Percentiles rank a stretch among this genome's conserved stretches.
These are phyloP conservation scores for Przewalskia tangutica DNA, from an alignment of 257 asterid genomes.

Conservation along the genomic window DNA sequence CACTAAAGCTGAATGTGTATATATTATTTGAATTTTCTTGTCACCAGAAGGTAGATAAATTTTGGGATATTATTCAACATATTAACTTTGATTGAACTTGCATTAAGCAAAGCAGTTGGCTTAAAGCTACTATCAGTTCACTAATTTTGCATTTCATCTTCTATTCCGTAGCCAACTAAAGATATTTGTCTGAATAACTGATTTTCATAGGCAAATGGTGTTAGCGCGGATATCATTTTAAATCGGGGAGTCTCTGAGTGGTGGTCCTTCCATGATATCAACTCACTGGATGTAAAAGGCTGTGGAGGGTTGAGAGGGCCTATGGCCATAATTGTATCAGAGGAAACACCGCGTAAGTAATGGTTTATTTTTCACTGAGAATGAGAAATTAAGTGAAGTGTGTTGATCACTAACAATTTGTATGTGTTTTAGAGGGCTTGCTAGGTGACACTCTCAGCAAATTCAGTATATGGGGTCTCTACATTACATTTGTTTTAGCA, in stretches of 20 bases:
- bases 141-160: background rate
- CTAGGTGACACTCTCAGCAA: conserved; percentile 99
- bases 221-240: conserved; percentile 68
- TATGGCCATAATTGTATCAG: conserved; percentile 89
- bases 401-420: conserved; percentile 7
- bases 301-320: conserved; percentile 82
- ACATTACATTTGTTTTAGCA: conserved; percentile 96
- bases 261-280: conserved; percentile 94
- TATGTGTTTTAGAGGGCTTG: conserved; percentile 69
- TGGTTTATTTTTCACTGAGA: background rate
- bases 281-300: conserved; percentile 31
- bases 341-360: conserved; percentile 97
- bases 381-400: background rate
- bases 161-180: background rate
- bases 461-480: conserved; percentile 97
- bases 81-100: background rate
- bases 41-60: background rate
- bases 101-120: background rate
- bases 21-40: background rate
- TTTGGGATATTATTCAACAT: background rate
- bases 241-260: conserved; percentile 52
- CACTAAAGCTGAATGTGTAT: background rate
- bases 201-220: conserved; percentile 51
- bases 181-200: background rate
- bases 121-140: background rate